Conservation (phyloP, 2,329 filamentous ascomycete species). For the Blastomyces silverae region DNA sequence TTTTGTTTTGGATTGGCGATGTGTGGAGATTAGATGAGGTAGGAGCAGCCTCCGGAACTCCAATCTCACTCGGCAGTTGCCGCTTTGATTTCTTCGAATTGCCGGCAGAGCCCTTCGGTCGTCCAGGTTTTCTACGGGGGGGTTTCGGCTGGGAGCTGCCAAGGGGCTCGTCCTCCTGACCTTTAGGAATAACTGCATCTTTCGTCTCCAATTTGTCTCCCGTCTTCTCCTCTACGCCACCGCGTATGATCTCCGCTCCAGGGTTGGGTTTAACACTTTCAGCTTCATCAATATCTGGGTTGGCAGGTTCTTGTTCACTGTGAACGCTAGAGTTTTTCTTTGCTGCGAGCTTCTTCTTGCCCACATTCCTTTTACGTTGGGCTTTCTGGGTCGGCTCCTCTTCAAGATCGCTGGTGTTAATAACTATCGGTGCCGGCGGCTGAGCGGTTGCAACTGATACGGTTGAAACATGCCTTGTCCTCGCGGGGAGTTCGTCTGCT, state of each 20-base stretch:
- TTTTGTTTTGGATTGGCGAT: slow-evolving; percentile 4
- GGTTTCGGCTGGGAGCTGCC: background rate
- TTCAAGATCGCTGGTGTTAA: slow-evolving; percentile 13
- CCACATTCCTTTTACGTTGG: slow-evolving; percentile 20
- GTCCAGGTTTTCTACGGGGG: slow-evolving; percentile 3
- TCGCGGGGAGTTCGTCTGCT: slow-evolving; percentile 1
- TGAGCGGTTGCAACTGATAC: slow-evolving; percentile 6
- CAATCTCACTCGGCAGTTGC: background rate
- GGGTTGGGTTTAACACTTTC: background rate
- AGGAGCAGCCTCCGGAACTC: background rate
- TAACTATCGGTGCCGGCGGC: slow-evolving; percentile 11
- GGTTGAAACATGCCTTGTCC: slow-evolving; percentile 1
- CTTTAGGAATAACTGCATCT: background rate
- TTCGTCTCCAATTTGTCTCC: background rate
- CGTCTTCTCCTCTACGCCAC: background rate
- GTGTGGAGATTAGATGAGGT: slow-evolving; percentile 6
- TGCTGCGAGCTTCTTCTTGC: slow-evolving; percentile 18
- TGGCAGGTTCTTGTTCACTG: background rate
- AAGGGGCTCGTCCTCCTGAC: background rate
- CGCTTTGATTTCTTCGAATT: slow-evolving; percentile 6
- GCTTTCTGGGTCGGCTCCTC: slow-evolving; percentile 21
- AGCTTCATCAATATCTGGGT: slow-evolving; percentile 10
- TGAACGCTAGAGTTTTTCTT: slow-evolving; percentile 17
- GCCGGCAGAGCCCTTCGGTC: slow-evolving; percentile 1
- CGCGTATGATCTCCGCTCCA: no score